Conservation (phyloP, 495 filamentous ascomycete genomes). For the Pseudoneurospora amorphoporcata region DNA sequence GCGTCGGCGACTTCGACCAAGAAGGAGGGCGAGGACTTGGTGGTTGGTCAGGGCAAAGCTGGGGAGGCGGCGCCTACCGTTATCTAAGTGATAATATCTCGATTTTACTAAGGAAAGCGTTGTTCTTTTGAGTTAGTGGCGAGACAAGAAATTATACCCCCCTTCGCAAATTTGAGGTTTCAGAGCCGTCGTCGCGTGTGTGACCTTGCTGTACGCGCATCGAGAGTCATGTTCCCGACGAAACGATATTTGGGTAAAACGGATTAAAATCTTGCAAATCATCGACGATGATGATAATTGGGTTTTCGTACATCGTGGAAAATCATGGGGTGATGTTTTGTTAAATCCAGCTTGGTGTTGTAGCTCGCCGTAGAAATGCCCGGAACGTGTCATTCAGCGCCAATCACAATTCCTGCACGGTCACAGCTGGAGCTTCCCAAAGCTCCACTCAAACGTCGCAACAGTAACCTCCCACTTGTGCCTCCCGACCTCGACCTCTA, state of each 20-base stretch:
- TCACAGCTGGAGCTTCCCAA: background rate
- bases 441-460: background rate
- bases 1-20: constrained; percentile 24
- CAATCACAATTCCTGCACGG: background rate
- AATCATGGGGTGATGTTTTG: background rate
- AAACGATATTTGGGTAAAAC: background rate
- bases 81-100: constrained; percentile 12
- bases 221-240: background rate
- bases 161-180: background rate
- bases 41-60: constrained; percentile 16
- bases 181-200: background rate
- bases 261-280: no score
- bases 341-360: background rate
- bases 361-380: background rate
- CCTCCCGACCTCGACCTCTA: background rate
- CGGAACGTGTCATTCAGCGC: background rate
- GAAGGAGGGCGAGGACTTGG: constrained; percentile 7
- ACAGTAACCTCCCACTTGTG: constrained; percentile 6
- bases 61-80: constrained; percentile 27
- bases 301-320: no score
- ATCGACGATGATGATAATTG: no score
- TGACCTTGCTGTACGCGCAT: background rate
- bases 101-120: background rate
- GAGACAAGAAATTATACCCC: background rate
- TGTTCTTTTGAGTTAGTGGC: background rate